Base-by-base conservation (phyloP, 495 filamentous ascomycete species). In the Jackrogersella minutella region DNA sequence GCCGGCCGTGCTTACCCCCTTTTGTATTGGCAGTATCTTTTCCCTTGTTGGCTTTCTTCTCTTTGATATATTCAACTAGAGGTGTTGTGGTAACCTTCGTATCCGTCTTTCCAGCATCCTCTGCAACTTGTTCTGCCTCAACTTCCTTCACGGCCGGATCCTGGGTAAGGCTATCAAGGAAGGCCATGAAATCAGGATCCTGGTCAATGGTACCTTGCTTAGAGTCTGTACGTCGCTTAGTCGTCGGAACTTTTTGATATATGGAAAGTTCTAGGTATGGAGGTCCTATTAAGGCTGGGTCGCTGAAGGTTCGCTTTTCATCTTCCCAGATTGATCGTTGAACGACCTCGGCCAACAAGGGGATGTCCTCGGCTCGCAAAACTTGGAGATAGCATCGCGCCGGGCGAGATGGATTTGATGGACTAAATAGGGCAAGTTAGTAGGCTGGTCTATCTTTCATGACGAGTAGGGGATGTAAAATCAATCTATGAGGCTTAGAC, bases 151-250 rank as follows among this genome's bases (percentile, higher is more conserved):
- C 41, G 3, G 73, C 77, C 26, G 90, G 85, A 0, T 93, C 93
- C 51, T 91, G 90, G 2, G 93, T 95, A 7, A 97, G 84, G 47
- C 86, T 88, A 75, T 96, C 91, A 5, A 99, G 85, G 71, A 98
- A 99, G 17, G 85, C 85, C 77, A 97, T 96, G 66, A 98, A 98
- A 58, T 98, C 95, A 0, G 90, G 87, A 73, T 99, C 95, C 69
- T 94, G 92, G 67, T 99, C 95, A 59, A 99, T 97, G 4, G 92
- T 96, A 40, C 96, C 95, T 74, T 96, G 91, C 2, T 94, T 88
- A 59, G 85, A 85, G 81, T 99, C 95, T 44, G 86, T 85, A 19
- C 92, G 88, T 69, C 84, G 88, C 61, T 88, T 90, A 5, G 71
- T 76, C 5, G 82, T 81, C 13, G 96, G 92, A 0, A 90, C 84